Percentiles rank a stretch among this genome's conserved stretches.
These are phyloP conservation scores for Clitoria ternatea DNA, from an alignment of 306 rosid genomes.

Conservation along the genomic window DNA sequence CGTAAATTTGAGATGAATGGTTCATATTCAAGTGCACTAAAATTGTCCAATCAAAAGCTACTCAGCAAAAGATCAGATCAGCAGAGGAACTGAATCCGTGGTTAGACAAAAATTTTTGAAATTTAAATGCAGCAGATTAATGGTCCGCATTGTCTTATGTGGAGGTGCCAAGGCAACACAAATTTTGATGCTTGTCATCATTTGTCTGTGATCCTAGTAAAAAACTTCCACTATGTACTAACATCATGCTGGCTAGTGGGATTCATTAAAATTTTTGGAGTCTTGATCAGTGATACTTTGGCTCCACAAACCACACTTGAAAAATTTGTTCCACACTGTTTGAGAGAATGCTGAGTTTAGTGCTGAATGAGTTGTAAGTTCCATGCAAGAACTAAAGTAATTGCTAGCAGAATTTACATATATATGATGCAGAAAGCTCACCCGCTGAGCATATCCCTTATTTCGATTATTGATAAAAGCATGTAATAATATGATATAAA, in stretches of 20 bases:
- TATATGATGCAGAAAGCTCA: constrained; percentile 1
- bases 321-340: neutral
- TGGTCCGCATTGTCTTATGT: neutral
- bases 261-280: neutral
- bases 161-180: neutral
- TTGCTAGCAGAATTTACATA: neutral
- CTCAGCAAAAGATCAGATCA: no score
- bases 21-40: no score
- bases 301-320: neutral
- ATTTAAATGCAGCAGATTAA: neutral
- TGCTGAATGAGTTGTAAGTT: neutral
- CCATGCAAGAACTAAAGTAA: neutral
- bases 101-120: neutral
- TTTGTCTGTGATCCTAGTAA: neutral
- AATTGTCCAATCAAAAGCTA: no score
- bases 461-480: neutral
- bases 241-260: neutral
- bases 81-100: no score
- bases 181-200: neutral
- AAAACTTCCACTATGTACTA: neutral
- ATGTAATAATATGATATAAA: constrained; percentile 6
- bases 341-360: constrained; percentile 4
- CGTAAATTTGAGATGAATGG: no score
- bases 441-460: neutral
- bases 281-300: neutral